Conservation (phyloP, 2,329 filamentous ascomycete genomes). For the Ambrosiella beaveri region DNA sequence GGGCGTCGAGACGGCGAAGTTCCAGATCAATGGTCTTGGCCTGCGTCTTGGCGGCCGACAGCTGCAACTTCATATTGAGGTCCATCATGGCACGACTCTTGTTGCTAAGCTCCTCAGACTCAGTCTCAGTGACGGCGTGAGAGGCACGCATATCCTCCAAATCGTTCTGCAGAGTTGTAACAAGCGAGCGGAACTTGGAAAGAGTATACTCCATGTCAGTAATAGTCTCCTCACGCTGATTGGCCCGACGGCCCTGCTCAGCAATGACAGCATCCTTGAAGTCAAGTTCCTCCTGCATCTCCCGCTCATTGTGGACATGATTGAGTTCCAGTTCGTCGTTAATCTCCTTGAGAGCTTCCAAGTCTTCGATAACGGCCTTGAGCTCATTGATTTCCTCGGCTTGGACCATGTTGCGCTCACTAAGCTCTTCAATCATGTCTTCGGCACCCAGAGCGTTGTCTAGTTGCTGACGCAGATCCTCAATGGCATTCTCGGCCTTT, state of each 20-base stretch:
- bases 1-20: conserved; percentile 67
- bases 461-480: conserved; percentile 78
- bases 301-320: conserved; percentile 81
- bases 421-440: conserved; percentile 84
- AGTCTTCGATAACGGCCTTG: conserved; percentile 63
- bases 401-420: conserved; percentile 70
- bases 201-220: conserved; percentile 85
- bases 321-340: conserved; percentile 90
- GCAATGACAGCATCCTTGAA: conserved; percentile 68
- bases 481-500: conserved; percentile 55
- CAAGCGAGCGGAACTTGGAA: conserved; percentile 73
- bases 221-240: conserved; percentile 60
- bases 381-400: conserved; percentile 72
- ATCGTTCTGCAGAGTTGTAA: conserved; percentile 69
- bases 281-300: conserved; percentile 85
- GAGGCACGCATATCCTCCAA: conserved; percentile 85
- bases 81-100: conserved; percentile 92
- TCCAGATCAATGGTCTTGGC: conserved; percentile 90
- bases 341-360: conserved; percentile 79
- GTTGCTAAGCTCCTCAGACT: conserved; percentile 76
- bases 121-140: conserved; percentile 78
- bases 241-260: conserved; percentile 59
- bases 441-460: conserved; percentile 78
- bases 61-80: conserved; percentile 82
- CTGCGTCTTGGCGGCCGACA: conserved; percentile 78